Evolutionary conservation across 441 rosid genomes (phyloP).

Genomic region (Syzygium syzygioides): DNA sequence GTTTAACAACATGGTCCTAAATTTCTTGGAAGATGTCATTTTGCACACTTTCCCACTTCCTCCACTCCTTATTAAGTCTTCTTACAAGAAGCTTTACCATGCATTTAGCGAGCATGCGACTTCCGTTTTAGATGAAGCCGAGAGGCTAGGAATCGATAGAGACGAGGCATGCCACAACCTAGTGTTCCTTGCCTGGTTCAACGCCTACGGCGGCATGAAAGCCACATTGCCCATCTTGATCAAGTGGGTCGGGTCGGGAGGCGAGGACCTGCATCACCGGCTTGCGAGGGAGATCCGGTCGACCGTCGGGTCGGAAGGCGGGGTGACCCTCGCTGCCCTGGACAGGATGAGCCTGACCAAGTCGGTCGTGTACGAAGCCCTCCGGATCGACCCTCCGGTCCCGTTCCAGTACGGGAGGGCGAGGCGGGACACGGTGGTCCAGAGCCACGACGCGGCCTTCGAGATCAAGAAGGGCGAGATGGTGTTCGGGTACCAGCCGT

Average conservation of each 20-base stretch:
- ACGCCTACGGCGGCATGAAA: slow-evolving; percentile 43
- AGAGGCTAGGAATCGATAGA: slow-evolving; percentile 10
- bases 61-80: neutral
- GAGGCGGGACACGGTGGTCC: slow-evolving; percentile 31
- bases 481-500: slow-evolving; percentile 46
- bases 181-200: slow-evolving; percentile 33
- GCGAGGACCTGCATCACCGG: slow-evolving; percentile 24
- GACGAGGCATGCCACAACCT: slow-evolving; percentile 49
- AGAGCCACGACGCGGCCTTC: slow-evolving; percentile 46
- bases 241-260: slow-evolving; percentile 43
- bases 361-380: slow-evolving; percentile 39
- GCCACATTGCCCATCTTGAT: slow-evolving; percentile 28
- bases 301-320: slow-evolving; percentile 23
- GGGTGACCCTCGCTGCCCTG: slow-evolving; percentile 24
- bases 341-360: slow-evolving; percentile 38
- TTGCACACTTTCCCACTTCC: neutral
- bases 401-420: slow-evolving; percentile 39
- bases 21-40: neutral
- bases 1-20: neutral
- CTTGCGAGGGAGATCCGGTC: slow-evolving; percentile 40
- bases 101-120: slow-evolving; percentile 4
- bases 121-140: slow-evolving; percentile 14
- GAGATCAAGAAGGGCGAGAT: slow-evolving; percentile 42
- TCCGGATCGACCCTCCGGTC: slow-evolving; percentile 45
- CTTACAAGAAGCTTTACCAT: slow-evolving; percentile 15